phyloP scores from a whole-genome alignment of 208 protist genomes.

The Angomonas ambiguus region DNA sequence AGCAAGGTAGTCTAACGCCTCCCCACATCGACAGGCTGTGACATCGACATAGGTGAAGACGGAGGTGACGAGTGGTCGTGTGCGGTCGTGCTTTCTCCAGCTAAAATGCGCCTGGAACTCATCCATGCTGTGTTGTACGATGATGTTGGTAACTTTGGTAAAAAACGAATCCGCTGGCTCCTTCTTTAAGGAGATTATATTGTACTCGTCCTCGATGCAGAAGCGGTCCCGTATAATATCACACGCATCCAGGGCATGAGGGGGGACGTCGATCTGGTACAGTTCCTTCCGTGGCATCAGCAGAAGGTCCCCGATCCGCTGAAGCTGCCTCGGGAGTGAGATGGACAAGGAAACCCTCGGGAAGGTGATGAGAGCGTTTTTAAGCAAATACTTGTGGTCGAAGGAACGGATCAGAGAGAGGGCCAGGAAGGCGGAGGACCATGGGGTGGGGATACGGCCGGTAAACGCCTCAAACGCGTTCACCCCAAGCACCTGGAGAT shows the following conservation, averaged over 20 bases:
- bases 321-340: conserved; percentile 29
- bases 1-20: neutral
- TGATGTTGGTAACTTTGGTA: conserved; percentile 30
- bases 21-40: conserved; percentile 42
- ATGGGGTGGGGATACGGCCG: conserved; percentile 26
- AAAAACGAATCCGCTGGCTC: conserved; percentile 58
- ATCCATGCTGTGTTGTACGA: conserved; percentile 29
- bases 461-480: conserved; percentile 66
- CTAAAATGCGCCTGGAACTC: conserved; percentile 60
- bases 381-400: conserved; percentile 40
- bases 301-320: conserved; percentile 52
- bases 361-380: conserved; percentile 57
- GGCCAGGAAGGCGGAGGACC: conserved; percentile 46
- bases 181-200: conserved; percentile 51
- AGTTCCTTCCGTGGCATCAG: conserved; percentile 39
- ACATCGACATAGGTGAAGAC: conserved; percentile 83
- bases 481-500: conserved; percentile 74
- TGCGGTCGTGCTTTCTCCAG: conserved; percentile 84
- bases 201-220: conserved; percentile 53
- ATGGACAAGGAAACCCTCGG: conserved; percentile 38
- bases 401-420: conserved; percentile 57
- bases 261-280: conserved; percentile 32
- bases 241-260: conserved; percentile 59
- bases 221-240: conserved; percentile 67
- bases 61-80: conserved; percentile 76